Conservation (phyloP, 1,139 yeast genomes). For the Lodderomyces margitis region DNA sequence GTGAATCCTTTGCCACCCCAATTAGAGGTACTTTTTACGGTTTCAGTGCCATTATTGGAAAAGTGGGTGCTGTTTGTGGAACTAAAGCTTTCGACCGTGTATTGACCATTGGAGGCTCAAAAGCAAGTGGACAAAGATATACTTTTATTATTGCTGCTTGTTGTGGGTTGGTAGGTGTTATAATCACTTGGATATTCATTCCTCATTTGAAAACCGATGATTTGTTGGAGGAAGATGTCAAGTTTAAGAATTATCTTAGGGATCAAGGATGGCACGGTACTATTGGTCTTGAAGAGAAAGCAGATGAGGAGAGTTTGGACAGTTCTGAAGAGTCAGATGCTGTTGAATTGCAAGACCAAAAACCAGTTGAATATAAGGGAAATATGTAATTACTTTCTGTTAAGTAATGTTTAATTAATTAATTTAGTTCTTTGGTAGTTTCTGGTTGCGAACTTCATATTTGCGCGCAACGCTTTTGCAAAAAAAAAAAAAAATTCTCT, state of each 20-base stretch:
- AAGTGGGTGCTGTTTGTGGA: slow-evolving; percentile 52
- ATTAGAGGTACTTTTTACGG: slow-evolving; percentile 67
- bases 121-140: slow-evolving; percentile 29
- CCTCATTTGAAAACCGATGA: slow-evolving; percentile 71
- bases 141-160: slow-evolving; percentile 63
- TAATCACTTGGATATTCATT: slow-evolving; percentile 58
- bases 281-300: slow-evolving; percentile 44
- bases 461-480: too few species aligned
- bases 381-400: background rate
- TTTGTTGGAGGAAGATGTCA: slow-evolving; percentile 62
- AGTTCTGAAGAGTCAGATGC: slow-evolving; percentile 5
- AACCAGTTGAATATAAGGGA: background rate
- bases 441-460: too few species aligned
- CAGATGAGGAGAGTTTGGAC: slow-evolving; percentile 18
- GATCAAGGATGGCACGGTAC: slow-evolving; percentile 67
- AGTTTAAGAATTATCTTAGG: slow-evolving; percentile 58
- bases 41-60: slow-evolving; percentile 48
- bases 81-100: slow-evolving; percentile 46
- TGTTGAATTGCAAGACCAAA: slow-evolving; percentile 1
- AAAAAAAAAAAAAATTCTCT: background rate
- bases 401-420: background rate
- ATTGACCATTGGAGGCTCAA: slow-evolving; percentile 18
- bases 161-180: slow-evolving; percentile 65
- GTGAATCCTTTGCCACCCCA: slow-evolving; percentile 73
- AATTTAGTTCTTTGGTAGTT: background rate